phyloP scores from a whole-genome alignment of 192 early-diverging fungal genomes.

The Coemansia asiatica region DNA sequence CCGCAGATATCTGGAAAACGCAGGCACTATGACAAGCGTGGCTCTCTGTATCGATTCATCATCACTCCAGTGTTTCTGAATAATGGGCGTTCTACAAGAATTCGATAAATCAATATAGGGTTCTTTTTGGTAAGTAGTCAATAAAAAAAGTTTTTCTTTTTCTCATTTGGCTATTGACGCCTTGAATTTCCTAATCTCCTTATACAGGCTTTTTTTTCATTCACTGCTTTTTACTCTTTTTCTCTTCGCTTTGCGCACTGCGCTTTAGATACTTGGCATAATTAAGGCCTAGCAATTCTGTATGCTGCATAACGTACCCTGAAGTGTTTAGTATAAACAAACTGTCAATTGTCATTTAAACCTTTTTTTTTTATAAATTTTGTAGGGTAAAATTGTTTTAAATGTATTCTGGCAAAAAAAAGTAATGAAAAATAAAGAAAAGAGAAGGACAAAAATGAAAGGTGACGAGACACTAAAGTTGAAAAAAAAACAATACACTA shows the following conservation, averaged over 20 bases:
- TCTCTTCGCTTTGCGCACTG: too few relatives aligned
- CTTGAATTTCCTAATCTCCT: too few relatives aligned
- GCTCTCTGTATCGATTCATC: constrained; percentile 61
- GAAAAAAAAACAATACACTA: too few relatives aligned
- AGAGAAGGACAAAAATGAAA: constrained; percentile 7
- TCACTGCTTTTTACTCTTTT: too few relatives aligned
- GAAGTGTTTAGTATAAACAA: constrained; percentile 68
- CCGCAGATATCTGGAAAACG: constrained; percentile 58
- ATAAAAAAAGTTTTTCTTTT: too few relatives aligned
- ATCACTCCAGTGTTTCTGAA: constrained; percentile 85
- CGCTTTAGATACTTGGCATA: too few relatives aligned
- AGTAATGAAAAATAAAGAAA: background rate
- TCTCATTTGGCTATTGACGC: too few relatives aligned
- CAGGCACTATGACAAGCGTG: constrained; percentile 66
- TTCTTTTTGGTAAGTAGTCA: too few relatives aligned
- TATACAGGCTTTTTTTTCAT: too few relatives aligned
- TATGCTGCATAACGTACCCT: constrained; percentile 50
- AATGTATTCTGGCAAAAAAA: background rate
- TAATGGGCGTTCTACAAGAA: constrained; percentile 70
- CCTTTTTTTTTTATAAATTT: background rate
- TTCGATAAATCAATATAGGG: too few relatives aligned
- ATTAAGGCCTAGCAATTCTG: background rate
- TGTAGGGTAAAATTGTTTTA: too few relatives aligned
- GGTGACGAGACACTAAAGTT: constrained; percentile 35
- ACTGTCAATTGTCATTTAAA: constrained; percentile 61